Base-by-base conservation (phyloP, 108 stramenopile species). In the Nitzschia sp. region DNA sequence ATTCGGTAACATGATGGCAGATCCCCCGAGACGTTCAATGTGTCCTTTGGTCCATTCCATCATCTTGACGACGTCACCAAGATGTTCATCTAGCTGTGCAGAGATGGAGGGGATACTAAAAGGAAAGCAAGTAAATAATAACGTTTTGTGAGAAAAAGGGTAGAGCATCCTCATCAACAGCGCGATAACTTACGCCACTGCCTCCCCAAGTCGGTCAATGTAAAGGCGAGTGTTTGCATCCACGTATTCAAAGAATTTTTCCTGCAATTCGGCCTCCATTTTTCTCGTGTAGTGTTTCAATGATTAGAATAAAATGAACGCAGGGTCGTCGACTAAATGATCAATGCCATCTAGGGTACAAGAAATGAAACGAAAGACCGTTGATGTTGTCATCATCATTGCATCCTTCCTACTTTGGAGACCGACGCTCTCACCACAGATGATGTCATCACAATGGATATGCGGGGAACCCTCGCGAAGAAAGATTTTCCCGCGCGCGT, bases 61-160 rank as follows among this genome's bases (percentile, higher is more conserved):
- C 92, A 91, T 91, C 51, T 59, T 45, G 36, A 80, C 53, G 66
- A 91, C 82, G 62, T 91, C 89, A n/a, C 29, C 57, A 2, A 87
- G 63, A 73, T 90, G 89, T 15, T 72, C 51, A 13, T 85, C 80
- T 18, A 88, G 78, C 47, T 91, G 81, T 30, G 92, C 71, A 6
- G 89, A 91, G 13, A 94, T 77, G n/a, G 87, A 88, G 9, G 88
- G 88, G 45, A 94, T 94, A 26, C 77, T 77, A 54, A 25, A 1
- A 15, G 30, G 3, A 59, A n/a, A n/a, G n/a, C 26, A 59, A 32
- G 38, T 42, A 42, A 42, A 42, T 6, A 42, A 42, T 13, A 42
- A 13, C 38, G 13, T 13, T 42, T 13, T 6, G 6, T 42, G 38
- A 59, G 29, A 59, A 3, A 30, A 55, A 55, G 23, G 15, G 54